Evolutionary conservation across 2,329 filamentous ascomycete genomes (phyloP).

Genomic region (Monilinia laxa): DNA sequence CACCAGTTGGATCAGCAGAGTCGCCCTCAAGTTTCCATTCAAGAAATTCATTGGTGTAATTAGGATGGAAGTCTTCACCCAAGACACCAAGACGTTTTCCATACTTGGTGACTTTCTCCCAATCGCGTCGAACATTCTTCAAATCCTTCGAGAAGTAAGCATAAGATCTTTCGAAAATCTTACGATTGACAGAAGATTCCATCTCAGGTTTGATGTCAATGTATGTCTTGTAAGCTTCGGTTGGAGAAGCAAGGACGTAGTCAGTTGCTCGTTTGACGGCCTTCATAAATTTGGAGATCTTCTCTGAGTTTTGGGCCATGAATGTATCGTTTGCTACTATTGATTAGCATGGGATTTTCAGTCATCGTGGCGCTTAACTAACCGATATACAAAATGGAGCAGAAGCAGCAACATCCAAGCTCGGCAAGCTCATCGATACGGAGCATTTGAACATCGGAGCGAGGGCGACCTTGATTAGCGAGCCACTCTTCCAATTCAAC

Average conservation of each 20-base stretch:
- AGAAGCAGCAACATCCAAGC: constrained; percentile 82
- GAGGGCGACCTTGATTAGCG: constrained; percentile 58
- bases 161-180: constrained; percentile 77
- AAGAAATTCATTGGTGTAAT: constrained; percentile 73
- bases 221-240: constrained; percentile 65
- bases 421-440: constrained; percentile 78
- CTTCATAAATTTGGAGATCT: constrained; percentile 65
- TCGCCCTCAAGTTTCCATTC: constrained; percentile 65
- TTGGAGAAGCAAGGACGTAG: constrained; percentile 63
- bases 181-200: constrained; percentile 66
- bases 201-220: constrained; percentile 71
- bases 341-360: not conserved
- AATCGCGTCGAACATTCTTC: constrained; percentile 73
- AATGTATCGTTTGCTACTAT: constrained; percentile 61
- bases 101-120: constrained; percentile 75
- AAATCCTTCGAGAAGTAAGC: constrained; percentile 74
- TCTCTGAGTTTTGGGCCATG: constrained; percentile 62
- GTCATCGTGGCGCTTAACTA: not conserved
- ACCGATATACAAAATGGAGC: constrained; percentile 76
- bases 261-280: constrained; percentile 75
- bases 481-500: constrained; percentile 80
- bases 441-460: constrained; percentile 73
- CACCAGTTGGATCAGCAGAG: constrained; percentile 64
- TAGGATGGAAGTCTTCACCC: constrained; percentile 61
- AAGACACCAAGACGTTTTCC: constrained; percentile 71